phyloP scores from a whole-genome alignment of 306 rosid genomes.

The Vigna nakashimae region DNA sequence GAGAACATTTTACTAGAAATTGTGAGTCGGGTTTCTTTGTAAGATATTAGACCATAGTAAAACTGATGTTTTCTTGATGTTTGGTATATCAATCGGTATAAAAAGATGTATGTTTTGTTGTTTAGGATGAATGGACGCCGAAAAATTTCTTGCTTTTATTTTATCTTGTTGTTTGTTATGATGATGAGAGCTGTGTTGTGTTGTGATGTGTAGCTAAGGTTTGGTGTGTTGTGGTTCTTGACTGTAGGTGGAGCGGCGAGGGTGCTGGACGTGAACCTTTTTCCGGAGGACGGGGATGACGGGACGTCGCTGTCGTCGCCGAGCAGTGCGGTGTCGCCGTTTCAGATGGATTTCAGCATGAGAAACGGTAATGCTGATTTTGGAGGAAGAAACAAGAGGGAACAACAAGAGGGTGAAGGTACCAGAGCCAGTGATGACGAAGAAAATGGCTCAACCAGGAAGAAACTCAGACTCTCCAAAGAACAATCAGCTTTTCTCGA shows the following conservation, averaged over 20 bases:
- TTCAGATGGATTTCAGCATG: constrained; percentile 71
- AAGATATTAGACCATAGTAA: background rate
- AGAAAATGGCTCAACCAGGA: constrained; percentile 80
- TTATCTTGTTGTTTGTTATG: no score
- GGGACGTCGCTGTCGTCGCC: constrained; percentile 75
- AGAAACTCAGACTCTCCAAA: constrained; percentile 94
- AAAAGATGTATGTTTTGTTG: no score
- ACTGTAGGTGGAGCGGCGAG: constrained; percentile 51
- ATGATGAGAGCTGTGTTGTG: background rate
- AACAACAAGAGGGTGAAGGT: constrained; percentile 50
- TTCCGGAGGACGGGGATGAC: constrained; percentile 67
- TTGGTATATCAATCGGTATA: no score
- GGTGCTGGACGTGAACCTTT: constrained; percentile 68
- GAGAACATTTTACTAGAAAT: background rate
- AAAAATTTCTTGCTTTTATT: no score
- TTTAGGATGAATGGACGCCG: no score
- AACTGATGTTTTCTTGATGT: background rate
- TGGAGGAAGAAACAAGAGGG: constrained; percentile 60
- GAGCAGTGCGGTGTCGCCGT: constrained; percentile 73
- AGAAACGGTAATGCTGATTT: constrained; percentile 44
- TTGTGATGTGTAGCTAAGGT: background rate
- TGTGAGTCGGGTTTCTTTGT: background rate
- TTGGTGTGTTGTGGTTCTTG: background rate
- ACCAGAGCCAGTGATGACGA: constrained; percentile 77
- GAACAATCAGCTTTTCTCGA: constrained; percentile 96